A percentile compares a stretch with the other conserved stretches of the same genome.
These are phyloP conservation scores for Trichoderma lentiforme DNA, from an alignment of 2,329 filamentous ascomycete genomes.

Conservation along the genomic window DNA sequence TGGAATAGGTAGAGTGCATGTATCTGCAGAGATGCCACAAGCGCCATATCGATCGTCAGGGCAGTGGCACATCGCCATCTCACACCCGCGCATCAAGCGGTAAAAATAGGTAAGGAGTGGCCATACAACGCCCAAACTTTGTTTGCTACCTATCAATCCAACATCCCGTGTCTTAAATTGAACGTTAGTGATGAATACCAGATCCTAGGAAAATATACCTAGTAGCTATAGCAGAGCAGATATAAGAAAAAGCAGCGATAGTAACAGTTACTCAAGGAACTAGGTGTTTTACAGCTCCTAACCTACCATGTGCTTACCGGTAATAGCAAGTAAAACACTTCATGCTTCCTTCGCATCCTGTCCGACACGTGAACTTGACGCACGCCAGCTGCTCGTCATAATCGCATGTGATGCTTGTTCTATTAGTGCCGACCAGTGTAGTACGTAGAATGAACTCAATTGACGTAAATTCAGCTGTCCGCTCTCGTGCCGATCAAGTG, in stretches of 20 bases:
- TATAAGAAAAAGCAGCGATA: no score
- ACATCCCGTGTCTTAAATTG: neutral
- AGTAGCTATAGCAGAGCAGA: no score
- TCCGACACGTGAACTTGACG: neutral
- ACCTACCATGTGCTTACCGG: no score
- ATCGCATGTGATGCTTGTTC: neutral
- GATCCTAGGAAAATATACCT: neutral
- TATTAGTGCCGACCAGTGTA: neutral
- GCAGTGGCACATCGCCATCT: conserved; percentile 2
- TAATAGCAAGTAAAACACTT: no score
- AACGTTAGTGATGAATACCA: neutral
- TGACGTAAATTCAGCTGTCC: neutral
- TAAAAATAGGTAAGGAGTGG: neutral
- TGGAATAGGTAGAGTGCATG: neutral
- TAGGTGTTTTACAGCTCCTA: neutral
- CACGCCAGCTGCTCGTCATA: neutral
- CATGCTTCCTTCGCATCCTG: neutral
- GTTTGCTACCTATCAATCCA: neutral
- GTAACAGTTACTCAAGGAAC: neutral
- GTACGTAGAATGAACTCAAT: neutral
- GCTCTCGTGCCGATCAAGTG: conserved; percentile 1
- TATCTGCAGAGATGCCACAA: neutral
- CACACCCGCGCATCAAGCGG: neutral
- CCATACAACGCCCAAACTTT: neutral
- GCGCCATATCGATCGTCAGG: neutral